phyloP scores from a whole-genome alignment of 371 early-diverging fungal species.

The Batkoa obscura region DNA sequence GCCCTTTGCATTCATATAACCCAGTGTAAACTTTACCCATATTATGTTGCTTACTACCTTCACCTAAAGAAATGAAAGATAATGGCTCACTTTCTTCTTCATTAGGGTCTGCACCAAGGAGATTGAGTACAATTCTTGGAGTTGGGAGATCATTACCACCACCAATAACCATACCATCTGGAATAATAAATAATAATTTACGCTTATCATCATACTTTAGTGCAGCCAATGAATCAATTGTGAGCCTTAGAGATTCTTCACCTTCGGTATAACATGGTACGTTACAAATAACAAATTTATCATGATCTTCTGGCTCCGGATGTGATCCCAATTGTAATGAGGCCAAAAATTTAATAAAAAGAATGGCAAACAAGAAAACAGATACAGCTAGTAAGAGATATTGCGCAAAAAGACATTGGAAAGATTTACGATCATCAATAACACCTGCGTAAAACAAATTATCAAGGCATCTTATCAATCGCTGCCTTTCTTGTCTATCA shows the following conservation, averaged over 20 bases:
- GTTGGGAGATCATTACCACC: constrained; percentile 94
- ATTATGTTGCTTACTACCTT: constrained; percentile 80
- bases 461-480: constrained; percentile 38
- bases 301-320: constrained; percentile 64
- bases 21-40: constrained; percentile 97
- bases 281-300: constrained; percentile 75
- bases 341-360: constrained; percentile 80
- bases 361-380: constrained; percentile 57
- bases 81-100: constrained; percentile 38
- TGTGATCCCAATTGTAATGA: constrained; percentile 65
- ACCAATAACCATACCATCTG: constrained; percentile 87
- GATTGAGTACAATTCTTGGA: constrained; percentile 87
- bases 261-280: constrained; percentile 98
- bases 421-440: constrained; percentile 60
- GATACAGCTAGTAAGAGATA: constrained; percentile 66
- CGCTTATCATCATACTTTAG: constrained; percentile 85
- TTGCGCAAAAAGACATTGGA: constrained; percentile 69
- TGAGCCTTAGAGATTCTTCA: constrained; percentile 74
- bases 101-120: constrained; percentile 72
- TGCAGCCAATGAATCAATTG: constrained; percentile 82
- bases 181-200: constrained; percentile 79
- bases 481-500: background rate
- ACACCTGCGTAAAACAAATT: constrained; percentile 73
- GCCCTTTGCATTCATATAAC: constrained; percentile 73
- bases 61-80: constrained; percentile 78